Base-by-base conservation (phyloP, 176 grass and related monocot genomes). In the Zea luxurians region DNA sequence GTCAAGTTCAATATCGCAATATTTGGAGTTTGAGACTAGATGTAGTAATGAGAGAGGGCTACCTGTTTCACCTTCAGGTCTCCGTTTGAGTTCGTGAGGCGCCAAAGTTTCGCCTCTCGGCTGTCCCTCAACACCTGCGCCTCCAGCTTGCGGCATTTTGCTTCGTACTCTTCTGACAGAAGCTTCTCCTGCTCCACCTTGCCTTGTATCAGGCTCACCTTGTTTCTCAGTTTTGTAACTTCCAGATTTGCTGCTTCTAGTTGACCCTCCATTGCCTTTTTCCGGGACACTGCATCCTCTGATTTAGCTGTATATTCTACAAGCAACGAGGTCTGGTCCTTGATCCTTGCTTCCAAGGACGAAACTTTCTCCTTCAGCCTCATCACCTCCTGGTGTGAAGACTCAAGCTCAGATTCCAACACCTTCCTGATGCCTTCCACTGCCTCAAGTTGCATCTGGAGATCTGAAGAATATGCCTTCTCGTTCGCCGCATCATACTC, bases 31-130 rank as follows among this genome's bases (percentile, higher is more conserved):
- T 70, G 16, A 63, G 18, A 70, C 13, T 61, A 53, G 35, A 77
- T 44, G 61, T 0, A 61, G 27, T 27, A 27, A 27, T 27, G 27
- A 27, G 49, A 58, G 2, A 44, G 45, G 60, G 73, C 58, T 15
- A 96, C 96, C 90, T 99, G 90, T 79, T 91, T 95, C 13, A 87
- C 84, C 78, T 99, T 99, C 58, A 91, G 64, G 48, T 96, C 90
- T 42, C 84, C 86, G 10, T 91, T 96, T 78, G 90, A 75, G 71
- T 81, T 86, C 43, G 86, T 54, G 6, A 86, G 70, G 71, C 61
- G 90, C 86, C 86, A 82, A 68, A 86, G 77, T 46, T 89, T 88
- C 1, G 77, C 83, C 76, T 94, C 92, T 70, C 77, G 72, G 63
- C 79, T 82, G n/a, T 91, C 82, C 83, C 68, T 91, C 13, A 80